Evolutionary conservation across 83 land plant genomes (phyloP), one percentile per base, ranked within the genome.

Genomic region (Picea abies): DNA sequence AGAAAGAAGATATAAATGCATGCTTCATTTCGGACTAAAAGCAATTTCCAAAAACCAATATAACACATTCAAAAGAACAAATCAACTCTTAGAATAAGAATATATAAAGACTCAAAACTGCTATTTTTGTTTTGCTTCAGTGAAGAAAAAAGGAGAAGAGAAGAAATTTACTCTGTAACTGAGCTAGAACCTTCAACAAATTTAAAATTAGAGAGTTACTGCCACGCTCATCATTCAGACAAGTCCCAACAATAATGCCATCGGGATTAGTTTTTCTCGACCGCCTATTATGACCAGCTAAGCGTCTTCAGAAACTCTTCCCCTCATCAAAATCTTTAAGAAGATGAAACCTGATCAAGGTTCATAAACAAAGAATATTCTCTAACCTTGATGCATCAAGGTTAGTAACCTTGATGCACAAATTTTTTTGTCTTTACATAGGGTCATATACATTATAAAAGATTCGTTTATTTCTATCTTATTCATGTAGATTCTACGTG

Each of bases 321-420:
- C 94, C 98, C 79, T 96, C 97, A 89, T 96, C 98, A 87, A 94
- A 96, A 84, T 94, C 96, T 81, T 87, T 84, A 82, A 96, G 92
- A 56, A 86, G 80, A 82, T 96, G 98, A 87, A 96, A 94, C 87
- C 97, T 96, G 89, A 82, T 82, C 68, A 71, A 80, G 20, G 52
- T 58, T 6, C 41, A 49, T 25, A 26, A 67, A 37, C 5, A 62
- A 9, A 81, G 39, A 1, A 12, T 37, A 9, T 17, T 72, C 49
- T 32, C 19, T n/a, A n/a, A n/a, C n/a, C n/a, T n/a, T n/a, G n/a
- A n/a, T n/a, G n/a, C n/a, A n/a, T n/a, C n/a, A n/a, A 52, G 12
- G 58, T 76, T 9, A n/a, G 10, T 35, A 11, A 49, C 11, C 44
- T 25, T 72, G 41, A 37, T 17, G 77, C 47, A 70, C 0, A 44